phyloP scores from a whole-genome alignment of 2,329 filamentous ascomycete species.

The Arthrobotrys iridis region DNA sequence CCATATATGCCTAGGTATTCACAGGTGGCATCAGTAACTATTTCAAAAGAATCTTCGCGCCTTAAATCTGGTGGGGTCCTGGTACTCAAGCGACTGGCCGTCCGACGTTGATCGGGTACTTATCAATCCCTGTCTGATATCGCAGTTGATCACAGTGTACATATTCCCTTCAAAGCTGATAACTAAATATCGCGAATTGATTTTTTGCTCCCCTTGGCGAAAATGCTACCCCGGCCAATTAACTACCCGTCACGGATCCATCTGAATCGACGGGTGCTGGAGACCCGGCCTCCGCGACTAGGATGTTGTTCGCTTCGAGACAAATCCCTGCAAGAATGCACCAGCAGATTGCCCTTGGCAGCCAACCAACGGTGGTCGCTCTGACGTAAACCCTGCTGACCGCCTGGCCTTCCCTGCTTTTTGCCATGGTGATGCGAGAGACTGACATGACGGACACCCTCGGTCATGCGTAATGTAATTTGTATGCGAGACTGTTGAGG shows the following conservation, averaged over 20 bases:
- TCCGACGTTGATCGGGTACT: too few species aligned
- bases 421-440: slow-evolving; percentile 39
- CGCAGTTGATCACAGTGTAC: too few species aligned
- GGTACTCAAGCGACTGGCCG: too few species aligned
- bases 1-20: too few species aligned
- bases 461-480: neutral
- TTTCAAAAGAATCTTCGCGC: too few species aligned
- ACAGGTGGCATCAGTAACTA: too few species aligned
- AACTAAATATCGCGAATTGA: too few species aligned
- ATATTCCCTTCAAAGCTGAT: too few species aligned
- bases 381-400: slow-evolving; percentile 43
- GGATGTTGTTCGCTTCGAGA: slow-evolving; percentile 45
- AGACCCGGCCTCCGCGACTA: slow-evolving; percentile 25
- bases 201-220: too few species aligned
- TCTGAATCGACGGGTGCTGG: slow-evolving; percentile 4
- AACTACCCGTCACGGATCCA: neutral
- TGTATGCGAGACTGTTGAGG: slow-evolving; percentile 9
- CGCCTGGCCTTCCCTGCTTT: slow-evolving; percentile 38
- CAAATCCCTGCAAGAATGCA: neutral
- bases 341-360: slow-evolving; percentile 5
- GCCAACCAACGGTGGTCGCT: slow-evolving; percentile 3
- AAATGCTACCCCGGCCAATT: neutral
- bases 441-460: neutral
- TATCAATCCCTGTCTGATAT: too few species aligned
- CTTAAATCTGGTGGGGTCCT: too few species aligned